A percentile compares a stretch with the other conserved stretches of the same genome.
Evolutionary conservation across 208 protist genomes (phyloP).

Genomic region (Trypanosoma lewisi): DNA sequence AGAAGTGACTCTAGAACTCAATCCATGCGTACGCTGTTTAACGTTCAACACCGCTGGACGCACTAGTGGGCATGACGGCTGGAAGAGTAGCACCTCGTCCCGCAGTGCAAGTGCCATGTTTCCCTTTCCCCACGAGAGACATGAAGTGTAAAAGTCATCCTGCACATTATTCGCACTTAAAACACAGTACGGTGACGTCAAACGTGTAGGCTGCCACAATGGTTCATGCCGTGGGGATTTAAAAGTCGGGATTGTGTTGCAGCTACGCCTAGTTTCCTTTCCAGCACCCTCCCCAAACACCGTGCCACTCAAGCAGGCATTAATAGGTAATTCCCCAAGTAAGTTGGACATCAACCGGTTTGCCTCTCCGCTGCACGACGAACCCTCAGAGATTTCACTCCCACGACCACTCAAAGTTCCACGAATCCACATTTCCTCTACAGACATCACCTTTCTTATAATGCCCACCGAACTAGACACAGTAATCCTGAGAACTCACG

Average conservation of each 20-base stretch:
- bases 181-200: constrained; percentile 76
- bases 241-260: background rate
- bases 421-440: too few relatives aligned
- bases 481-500: too few relatives aligned
- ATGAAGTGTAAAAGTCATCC: constrained; percentile 80
- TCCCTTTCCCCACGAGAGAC: constrained; percentile 67
- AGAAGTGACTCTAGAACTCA: constrained; percentile 18
- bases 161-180: constrained; percentile 62
- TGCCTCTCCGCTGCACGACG: background rate
- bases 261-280: background rate
- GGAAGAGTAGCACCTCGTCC: constrained; percentile 71
- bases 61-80: constrained; percentile 46
- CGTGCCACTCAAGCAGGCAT: background rate
- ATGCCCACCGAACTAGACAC: too few relatives aligned
- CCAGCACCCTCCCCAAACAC: background rate
- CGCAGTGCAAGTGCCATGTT: constrained; percentile 61
- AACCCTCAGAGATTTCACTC: background rate
- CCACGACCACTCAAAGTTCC: background rate
- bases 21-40: constrained; percentile 10
- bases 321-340: constrained; percentile 9
- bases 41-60: constrained; percentile 29
- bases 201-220: constrained; percentile 59
- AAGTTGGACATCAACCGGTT: background rate
- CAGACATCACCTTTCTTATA: too few relatives aligned
- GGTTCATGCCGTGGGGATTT: constrained; percentile 5